A percentile compares a stretch with the other conserved stretches of the same genome.
These are phyloP conservation scores for Sclerotinia glacialis DNA, from an alignment of 2,329 filamentous ascomycete genomes.

Conservation along the genomic window DNA sequence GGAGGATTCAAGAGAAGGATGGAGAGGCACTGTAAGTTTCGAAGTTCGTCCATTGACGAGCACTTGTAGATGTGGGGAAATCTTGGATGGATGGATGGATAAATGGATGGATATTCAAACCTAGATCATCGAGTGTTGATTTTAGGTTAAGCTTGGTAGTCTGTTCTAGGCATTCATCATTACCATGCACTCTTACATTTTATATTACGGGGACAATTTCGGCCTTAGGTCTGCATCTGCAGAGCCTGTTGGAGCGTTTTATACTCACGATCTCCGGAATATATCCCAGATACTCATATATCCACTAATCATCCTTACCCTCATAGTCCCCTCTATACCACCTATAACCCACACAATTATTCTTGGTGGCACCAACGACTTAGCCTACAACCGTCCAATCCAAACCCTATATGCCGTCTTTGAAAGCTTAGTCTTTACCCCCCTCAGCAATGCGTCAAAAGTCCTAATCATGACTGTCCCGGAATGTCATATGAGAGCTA, in stretches of 20 bases:
- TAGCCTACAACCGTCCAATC: constrained; percentile 44
- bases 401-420: constrained; percentile 49
- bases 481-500: constrained; percentile 43
- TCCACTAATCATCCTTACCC: background rate
- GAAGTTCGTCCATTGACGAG: background rate
- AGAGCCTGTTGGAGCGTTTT: too few relatives aligned
- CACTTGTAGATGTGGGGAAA: background rate
- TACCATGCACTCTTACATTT: background rate
- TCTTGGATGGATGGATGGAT: background rate
- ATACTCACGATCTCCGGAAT: constrained; percentile 36
- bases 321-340: constrained; percentile 2
- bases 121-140: background rate
- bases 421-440: constrained; percentile 48
- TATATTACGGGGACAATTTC: background rate
- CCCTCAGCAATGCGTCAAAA: constrained; percentile 49
- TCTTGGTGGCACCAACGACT: constrained; percentile 63
- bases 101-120: background rate
- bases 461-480: constrained; percentile 63
- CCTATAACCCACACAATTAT: constrained; percentile 52
- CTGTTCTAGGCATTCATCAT: background rate
- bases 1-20: constrained; percentile 26
- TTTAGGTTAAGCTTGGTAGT: background rate
- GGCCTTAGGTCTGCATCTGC: background rate
- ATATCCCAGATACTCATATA: constrained; percentile 39
- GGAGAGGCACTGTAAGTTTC: constrained; percentile 25